These are phyloP conservation scores for Dinochytrium kinnereticum DNA, from an alignment of 371 early-diverging fungal species.

Conservation along the genomic window DNA sequence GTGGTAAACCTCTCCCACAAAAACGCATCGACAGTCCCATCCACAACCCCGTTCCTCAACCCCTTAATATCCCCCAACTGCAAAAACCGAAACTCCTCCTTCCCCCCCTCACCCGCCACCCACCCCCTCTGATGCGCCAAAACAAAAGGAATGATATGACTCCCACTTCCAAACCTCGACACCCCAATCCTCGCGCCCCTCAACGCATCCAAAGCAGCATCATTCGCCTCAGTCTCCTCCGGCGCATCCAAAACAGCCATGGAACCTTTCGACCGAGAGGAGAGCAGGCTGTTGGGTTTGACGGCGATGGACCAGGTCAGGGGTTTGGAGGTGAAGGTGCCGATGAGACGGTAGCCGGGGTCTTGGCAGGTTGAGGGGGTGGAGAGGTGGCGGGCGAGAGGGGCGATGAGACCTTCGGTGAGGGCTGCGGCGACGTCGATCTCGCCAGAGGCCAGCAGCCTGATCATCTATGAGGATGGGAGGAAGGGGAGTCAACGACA, in stretches of 20 bases:
- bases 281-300: neutral
- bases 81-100: constrained; percentile 54
- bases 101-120: constrained; percentile 40
- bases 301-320: constrained; percentile 35
- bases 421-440: constrained; percentile 82
- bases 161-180: constrained; percentile 80
- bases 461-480: constrained; percentile 68
- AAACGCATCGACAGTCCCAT: constrained; percentile 71
- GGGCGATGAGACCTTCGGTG: constrained; percentile 83
- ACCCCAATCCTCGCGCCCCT: constrained; percentile 69
- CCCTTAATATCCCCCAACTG: constrained; percentile 73
- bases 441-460: constrained; percentile 67
- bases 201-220: constrained; percentile 61
- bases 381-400: constrained; percentile 52
- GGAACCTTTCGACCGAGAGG: constrained; percentile 35
- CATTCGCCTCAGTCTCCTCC: no score
- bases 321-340: constrained; percentile 77
- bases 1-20: constrained; percentile 89
- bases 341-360: constrained; percentile 66
- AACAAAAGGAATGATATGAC: constrained; percentile 84
- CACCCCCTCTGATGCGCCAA: constrained; percentile 75
- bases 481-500: neutral
- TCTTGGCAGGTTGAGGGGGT: neutral
- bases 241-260: constrained; percentile 45
- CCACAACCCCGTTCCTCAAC: constrained; percentile 74